A percentile compares a stretch with the other conserved stretches of the same genome.
These are phyloP conservation scores for Avena eriantha DNA, from an alignment of 176 grass and related monocot genomes.

Conservation along the genomic window DNA sequence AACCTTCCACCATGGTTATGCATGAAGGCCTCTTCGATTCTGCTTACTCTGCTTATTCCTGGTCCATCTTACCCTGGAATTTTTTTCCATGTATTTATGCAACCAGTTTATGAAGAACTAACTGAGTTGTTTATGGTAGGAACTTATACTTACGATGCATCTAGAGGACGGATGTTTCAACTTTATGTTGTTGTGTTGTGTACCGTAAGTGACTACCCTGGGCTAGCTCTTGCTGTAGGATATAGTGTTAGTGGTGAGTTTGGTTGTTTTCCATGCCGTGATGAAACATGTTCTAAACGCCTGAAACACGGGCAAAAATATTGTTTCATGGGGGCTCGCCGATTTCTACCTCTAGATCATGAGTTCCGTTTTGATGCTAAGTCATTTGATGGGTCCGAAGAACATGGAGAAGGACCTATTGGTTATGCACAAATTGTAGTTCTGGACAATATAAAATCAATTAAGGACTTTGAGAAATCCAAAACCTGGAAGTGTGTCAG, in stretches of 20 bases:
- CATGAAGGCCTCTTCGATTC: constrained; percentile 33
- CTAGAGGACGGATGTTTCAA: neutral
- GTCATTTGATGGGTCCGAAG: too few relatives aligned
- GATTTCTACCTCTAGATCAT: neutral
- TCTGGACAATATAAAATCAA: neutral
- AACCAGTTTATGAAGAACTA: constrained; percentile 24
- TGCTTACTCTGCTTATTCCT: constrained; percentile 1
- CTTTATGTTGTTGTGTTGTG: too few relatives aligned
- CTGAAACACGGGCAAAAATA: neutral
- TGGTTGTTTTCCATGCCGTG: neutral
- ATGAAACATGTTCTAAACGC: constrained; percentile 13
- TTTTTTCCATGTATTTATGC: constrained; percentile 18
- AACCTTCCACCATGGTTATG: constrained; percentile 36
- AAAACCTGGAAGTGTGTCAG: neutral
- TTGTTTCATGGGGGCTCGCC: neutral
- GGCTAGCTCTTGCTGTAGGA: neutral
- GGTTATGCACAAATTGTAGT: neutral
- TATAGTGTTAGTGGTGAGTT: neutral
- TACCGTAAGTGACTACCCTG: too few relatives aligned
- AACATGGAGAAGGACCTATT: too few relatives aligned
- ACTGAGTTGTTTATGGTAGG: neutral
- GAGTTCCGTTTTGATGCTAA: neutral
- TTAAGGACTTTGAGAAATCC: neutral
- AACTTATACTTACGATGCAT: constrained; percentile 34
- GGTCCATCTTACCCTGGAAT: neutral